Base-by-base conservation (phyloP, 2,329 filamentous ascomycete genomes). In the Arthrobotrys pseudoclavata region DNA sequence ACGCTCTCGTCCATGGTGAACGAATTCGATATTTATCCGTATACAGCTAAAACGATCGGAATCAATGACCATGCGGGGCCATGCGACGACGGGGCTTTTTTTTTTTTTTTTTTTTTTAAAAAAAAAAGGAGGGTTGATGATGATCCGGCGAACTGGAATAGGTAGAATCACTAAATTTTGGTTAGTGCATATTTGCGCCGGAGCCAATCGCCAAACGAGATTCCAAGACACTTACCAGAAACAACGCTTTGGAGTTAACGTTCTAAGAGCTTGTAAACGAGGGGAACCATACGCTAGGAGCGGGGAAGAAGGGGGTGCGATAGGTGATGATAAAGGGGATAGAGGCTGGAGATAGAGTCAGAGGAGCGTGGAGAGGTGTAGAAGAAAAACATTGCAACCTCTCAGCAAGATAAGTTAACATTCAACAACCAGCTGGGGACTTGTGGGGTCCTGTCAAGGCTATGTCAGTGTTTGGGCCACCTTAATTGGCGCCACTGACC, bases 401-500 rank as follows among this genome's bases (percentile, higher is more conserved):
- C 55, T 31, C 57, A 62, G 37, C 57, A 10, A 62, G 3, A 1
- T 18, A 18, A 5, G 40, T 45, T 20, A 3, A 18, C 18, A 18
- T 20, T 9, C n/a, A 20, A 18, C 18, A 45, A 20, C 42, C 22
- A 9, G 37, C 40, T n/a, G n/a, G n/a, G n/a, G n/a, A n/a, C n/a
- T 63, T 52, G 48, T 15, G 47, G 47, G 45, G 18, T 20, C 29
- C 40, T 13, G 7, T n/a, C 37, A 15, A 9, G 37, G 15, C 37
- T 40, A 12, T 40, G 10, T 40, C 37, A 31, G 18, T 24, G 61
- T 22, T 29, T 18, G 24, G 61, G n/a, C 26, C 20, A 48, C 60
- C 7, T n/a, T 50, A 15, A 57, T 57, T 34, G 52, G 52, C 52
- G 52, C 52, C 52, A 37, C 52, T 7, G 52, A 67, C 62, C 47